phyloP scores from a whole-genome alignment of 139 green algal species.

The Mesotaenium endlicherianum region DNA sequence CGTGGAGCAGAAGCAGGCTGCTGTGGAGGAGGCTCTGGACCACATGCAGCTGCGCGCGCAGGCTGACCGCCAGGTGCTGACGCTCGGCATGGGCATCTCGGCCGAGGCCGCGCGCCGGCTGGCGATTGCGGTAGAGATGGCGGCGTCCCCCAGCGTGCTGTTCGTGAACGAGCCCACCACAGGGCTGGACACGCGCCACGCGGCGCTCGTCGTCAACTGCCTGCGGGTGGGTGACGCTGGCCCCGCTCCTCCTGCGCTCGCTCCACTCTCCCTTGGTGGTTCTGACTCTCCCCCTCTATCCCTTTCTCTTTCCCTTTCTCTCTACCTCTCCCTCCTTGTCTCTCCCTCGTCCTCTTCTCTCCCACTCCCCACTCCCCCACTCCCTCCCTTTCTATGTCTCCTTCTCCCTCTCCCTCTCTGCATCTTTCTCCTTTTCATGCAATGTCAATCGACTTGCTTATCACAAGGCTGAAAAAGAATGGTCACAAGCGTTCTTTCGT shows the following conservation, averaged over 20 bases:
- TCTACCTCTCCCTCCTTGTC: no score
- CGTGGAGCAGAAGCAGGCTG: no score
- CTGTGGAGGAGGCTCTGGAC: not conserved
- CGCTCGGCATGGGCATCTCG: not conserved
- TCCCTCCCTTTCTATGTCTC: not conserved
- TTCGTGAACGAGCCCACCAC: constrained; percentile 55
- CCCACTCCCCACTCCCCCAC: not conserved
- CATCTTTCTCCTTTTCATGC: not conserved
- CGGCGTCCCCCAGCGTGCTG: constrained; percentile 63
- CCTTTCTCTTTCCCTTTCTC: no score
- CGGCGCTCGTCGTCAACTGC: not conserved
- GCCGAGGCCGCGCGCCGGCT: constrained; percentile 84
- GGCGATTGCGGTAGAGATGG: constrained; percentile 86
- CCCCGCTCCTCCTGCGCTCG: no score
- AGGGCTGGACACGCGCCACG: not conserved
- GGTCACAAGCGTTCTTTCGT: no score
- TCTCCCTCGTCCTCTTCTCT: no score
- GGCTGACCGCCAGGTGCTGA: not conserved
- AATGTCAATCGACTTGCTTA: no score
- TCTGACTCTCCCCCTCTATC: no score
- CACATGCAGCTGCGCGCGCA: not conserved
- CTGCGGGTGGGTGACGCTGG: no score
- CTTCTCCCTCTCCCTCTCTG: no score
- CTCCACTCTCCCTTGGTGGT: no score
- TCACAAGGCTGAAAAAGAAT: no score